Conservation (phyloP, 345 rosid genomes). For the Murraya koenigii region DNA sequence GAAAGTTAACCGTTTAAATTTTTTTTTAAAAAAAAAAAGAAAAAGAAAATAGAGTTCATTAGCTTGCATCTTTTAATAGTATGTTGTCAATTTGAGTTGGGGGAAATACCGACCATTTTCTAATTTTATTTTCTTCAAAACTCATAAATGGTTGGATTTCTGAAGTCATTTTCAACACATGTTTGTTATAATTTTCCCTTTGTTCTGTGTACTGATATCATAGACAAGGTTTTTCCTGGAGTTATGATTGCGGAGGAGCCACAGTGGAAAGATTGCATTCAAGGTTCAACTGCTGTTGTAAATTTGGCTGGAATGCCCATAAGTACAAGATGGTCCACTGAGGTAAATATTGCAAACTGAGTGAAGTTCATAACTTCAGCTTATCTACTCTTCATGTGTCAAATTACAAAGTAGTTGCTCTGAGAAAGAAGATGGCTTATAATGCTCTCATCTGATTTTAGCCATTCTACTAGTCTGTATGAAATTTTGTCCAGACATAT, state of each 20-base stretch:
- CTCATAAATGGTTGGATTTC: background rate
- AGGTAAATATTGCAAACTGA: slow-evolving; percentile 44
- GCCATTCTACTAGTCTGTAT: background rate
- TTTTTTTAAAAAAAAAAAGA: background rate
- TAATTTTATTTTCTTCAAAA: background rate
- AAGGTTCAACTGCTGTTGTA: slow-evolving; percentile 82
- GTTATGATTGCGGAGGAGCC: slow-evolving; percentile 68
- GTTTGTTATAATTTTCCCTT: background rate
- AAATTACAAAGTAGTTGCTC: background rate
- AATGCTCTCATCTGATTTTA: background rate
- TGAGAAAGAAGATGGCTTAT: background rate
- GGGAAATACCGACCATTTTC: background rate
- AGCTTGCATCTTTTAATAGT: slow-evolving; percentile 1
- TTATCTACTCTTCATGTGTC: background rate
- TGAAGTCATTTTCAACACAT: background rate
- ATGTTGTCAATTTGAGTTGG: background rate
- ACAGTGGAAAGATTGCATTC: slow-evolving; percentile 70
- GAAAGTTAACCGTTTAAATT: background rate
- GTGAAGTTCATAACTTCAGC: background rate
- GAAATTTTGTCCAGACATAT: background rate
- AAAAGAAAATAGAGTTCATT: background rate
- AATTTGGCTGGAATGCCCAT: slow-evolving; percentile 93
- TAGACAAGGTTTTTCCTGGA: slow-evolving; percentile 72
- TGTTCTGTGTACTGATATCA: slow-evolving; percentile 14
- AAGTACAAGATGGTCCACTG: slow-evolving; percentile 90